Conservation (phyloP, 2,329 filamentous ascomycete genomes). For the Bimuria novae-zelandiae region DNA sequence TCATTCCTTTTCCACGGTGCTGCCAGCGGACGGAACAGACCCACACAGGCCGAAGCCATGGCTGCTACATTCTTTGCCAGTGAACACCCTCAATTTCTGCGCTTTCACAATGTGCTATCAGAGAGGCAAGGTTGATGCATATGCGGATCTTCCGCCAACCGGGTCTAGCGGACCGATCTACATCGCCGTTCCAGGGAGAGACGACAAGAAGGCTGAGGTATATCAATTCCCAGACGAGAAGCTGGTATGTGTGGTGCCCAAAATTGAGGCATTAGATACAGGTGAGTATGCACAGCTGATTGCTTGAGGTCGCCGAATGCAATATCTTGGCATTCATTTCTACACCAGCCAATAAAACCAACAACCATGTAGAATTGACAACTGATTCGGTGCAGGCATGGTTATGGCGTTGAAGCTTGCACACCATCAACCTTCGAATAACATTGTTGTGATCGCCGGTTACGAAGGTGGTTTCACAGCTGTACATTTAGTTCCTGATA, state of each 20-base stretch:
- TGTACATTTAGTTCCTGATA: slow-evolving; percentile 61
- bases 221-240: slow-evolving; percentile 77
- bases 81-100: slow-evolving; percentile 97
- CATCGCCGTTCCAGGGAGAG: slow-evolving; percentile 71
- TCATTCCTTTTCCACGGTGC: slow-evolving; percentile 68
- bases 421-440: slow-evolving; percentile 22
- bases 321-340: background rate
- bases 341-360: background rate
- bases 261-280: slow-evolving; percentile 51
- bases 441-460: slow-evolving; percentile 70
- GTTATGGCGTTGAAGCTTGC: slow-evolving; percentile 73
- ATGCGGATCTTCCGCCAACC: background rate
- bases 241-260: slow-evolving; percentile 65
- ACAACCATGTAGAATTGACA: slow-evolving; percentile 33
- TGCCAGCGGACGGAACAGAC: slow-evolving; percentile 69
- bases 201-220: slow-evolving; percentile 70
- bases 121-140: slow-evolving; percentile 12
- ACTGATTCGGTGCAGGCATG: slow-evolving; percentile 68
- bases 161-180: slow-evolving; percentile 53
- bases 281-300: slow-evolving; percentile 24
- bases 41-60: slow-evolving; percentile 68
- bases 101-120: slow-evolving; percentile 68
- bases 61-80: slow-evolving; percentile 80
- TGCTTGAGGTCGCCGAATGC: background rate
- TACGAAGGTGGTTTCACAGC: slow-evolving; percentile 84